Conservation (phyloP, 257 asterid genomes). For the Plantago ovata region DNA sequence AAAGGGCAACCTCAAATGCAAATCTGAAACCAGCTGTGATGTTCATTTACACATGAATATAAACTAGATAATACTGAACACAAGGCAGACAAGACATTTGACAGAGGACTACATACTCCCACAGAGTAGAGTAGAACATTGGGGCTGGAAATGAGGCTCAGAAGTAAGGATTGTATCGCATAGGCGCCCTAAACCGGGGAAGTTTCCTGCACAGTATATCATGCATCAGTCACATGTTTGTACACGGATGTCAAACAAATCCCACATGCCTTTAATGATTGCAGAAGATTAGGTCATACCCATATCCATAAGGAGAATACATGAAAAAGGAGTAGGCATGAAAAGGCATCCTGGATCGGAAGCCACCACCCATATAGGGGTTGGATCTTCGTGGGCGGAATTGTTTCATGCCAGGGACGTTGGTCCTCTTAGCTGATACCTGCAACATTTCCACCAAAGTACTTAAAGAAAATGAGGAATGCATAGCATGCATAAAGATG, state of each 20-base stretch:
- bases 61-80: not conserved
- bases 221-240: conserved; percentile 15
- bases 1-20: not conserved
- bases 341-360: conserved; percentile 44
- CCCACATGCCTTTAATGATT: too few species aligned
- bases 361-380: conserved; percentile 47
- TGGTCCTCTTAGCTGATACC: conserved; percentile 78
- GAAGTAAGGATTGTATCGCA: conserved; percentile 64
- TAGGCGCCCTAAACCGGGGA: conserved; percentile 60
- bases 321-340: conserved; percentile 43
- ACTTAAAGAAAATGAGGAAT: conserved; percentile 2
- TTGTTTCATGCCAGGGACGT: conserved; percentile 78
- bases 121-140: conserved; percentile 9
- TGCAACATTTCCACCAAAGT: conserved; percentile 16
- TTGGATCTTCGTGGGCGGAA: conserved; percentile 54
- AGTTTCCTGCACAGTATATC: conserved; percentile 49
- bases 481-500: not conserved
- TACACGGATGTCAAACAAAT: too few species aligned
- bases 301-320: conserved; percentile 62
- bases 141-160: conserved; percentile 24
- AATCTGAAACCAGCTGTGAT: not conserved
- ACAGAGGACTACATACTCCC: conserved; percentile 13
- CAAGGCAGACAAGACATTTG: not conserved
- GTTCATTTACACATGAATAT: not conserved
- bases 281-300: conserved; percentile 30